Evolutionary conservation across 192 early-diverging fungal genomes (phyloP).

Genomic region (Lobosporangium transversale): DNA sequence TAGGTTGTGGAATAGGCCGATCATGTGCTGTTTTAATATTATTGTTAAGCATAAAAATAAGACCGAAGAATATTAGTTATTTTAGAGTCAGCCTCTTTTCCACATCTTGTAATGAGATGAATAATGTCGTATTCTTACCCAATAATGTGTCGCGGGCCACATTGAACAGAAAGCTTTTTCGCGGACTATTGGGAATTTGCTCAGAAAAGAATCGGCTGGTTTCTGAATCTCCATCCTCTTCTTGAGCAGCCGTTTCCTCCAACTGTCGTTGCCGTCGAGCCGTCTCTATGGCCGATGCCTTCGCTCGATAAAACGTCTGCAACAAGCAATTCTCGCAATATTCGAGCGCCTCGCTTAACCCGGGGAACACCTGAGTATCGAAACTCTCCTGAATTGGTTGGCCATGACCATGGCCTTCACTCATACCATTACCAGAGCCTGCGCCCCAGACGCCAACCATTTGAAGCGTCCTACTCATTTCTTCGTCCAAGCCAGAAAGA

Average conservation of each 20-base stretch:
- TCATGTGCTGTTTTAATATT: constrained; percentile 15
- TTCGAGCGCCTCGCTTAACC: constrained; percentile 89
- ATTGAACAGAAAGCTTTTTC: constrained; percentile 37
- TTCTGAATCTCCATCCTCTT: constrained; percentile 3
- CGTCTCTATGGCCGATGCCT: constrained; percentile 52
- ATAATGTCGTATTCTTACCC: constrained; percentile 17
- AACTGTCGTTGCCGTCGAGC: constrained; percentile 9
- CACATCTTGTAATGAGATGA: constrained; percentile 22
- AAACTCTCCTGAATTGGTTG: constrained; percentile 44
- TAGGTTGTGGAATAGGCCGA: constrained; percentile 28
- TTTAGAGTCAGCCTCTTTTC: neutral
- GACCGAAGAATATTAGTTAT: neutral
- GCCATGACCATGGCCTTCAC: constrained; percentile 46
- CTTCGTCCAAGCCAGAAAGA: no score
- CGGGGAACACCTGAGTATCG: constrained; percentile 79
- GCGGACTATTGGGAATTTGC: constrained; percentile 19
- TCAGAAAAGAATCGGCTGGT: constrained; percentile 25
- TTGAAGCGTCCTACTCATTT: constrained; percentile 71
- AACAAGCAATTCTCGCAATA: constrained; percentile 94
- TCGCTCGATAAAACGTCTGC: constrained; percentile 75
- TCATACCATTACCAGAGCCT: constrained; percentile 53
- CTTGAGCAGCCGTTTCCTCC: neutral
- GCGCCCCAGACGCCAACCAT: constrained; percentile 70
- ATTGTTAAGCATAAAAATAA: no score
- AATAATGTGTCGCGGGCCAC: no score